Evolutionary conservation across 805 yeast genomes (phyloP), one percentile per base, ranked within the genome.

Genomic region (Myxozyma monticola): DNA sequence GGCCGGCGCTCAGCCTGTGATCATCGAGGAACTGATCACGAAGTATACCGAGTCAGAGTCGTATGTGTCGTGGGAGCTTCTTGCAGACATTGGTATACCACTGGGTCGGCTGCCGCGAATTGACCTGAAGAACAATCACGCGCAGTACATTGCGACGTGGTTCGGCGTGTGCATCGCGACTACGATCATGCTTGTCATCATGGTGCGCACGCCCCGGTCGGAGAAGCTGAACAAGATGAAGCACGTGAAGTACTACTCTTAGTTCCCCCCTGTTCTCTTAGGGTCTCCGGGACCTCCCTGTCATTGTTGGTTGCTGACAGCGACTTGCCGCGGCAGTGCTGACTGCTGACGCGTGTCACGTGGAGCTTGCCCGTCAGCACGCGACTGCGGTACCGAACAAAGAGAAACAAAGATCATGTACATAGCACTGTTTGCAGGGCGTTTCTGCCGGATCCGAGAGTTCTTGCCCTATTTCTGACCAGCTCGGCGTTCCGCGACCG

Each of bases 61-160:
- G n/a, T 51, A 46, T 21, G 47, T 40, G 3, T 53, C 60, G 12
- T 50, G 91, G 51, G 67, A 81, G 85, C 62, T 43, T 8, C 34
- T 48, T 7, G 70, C 81, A 48, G 78, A 76, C 50, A 84, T 87
- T 4, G 99, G 99, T 46, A 91, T 91, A 5, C 99, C 99, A 9
- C 66, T 93, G 9, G 99, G 96, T 1, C 81, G 84, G 47, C 69
- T 74, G 7, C 90, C 96, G n/a, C 80, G 80, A 60, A 79, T 91
- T 29, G 90, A 83, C 59, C 77, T 88, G 64, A 81, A 85, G 54
- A 93, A 93, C 67, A 88, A 89, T 64, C 99, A 93, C 65, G 70
- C 90, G 67, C 96, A 91, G 67, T 93, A 93, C 66, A 71, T 93
- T 63, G 80, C 88, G 18, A 93, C 99, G 0, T 93, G 99, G 99